Conservation (phyloP, 108 stramenopile species). For the Chaetoceros tenuissimus region DNA sequence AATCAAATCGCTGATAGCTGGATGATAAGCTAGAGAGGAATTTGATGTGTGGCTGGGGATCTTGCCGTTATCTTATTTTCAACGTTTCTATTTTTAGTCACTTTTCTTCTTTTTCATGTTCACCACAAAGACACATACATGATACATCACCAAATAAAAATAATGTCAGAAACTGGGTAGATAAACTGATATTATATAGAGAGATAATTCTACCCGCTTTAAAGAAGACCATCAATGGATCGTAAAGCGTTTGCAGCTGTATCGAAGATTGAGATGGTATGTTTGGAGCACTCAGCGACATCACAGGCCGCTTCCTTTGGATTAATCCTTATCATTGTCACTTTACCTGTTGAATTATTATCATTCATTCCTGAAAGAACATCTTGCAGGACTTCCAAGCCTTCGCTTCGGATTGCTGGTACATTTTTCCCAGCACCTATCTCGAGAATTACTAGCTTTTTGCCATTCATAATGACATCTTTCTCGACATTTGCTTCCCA, state of each 20-base stretch:
- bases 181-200: too few species aligned
- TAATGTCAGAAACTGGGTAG: too few species aligned
- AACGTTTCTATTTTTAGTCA: too few species aligned
- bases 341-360: neutral
- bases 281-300: neutral
- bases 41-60: too few species aligned
- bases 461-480: slow-evolving; percentile 4
- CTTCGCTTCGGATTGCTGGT: slow-evolving; percentile 44
- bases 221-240: too few species aligned
- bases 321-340: neutral
- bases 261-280: neutral
- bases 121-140: too few species aligned
- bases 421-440: slow-evolving; percentile 45
- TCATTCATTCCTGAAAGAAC: neutral
- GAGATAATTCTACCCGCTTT: too few species aligned
- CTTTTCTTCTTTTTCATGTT: too few species aligned
- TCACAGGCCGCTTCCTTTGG: neutral
- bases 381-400: slow-evolving; percentile 35
- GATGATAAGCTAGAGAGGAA: too few species aligned
- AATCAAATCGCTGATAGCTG: too few species aligned
- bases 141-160: too few species aligned
- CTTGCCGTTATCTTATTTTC: too few species aligned
- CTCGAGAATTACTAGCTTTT: slow-evolving; percentile 39
- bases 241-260: neutral
- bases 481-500: slow-evolving; percentile 43